A percentile compares a stretch with the other conserved stretches of the same genome.
phyloP scores from a whole-genome alignment of 2,329 filamentous ascomycete genomes.

The Arthrobotrys musiformis region DNA sequence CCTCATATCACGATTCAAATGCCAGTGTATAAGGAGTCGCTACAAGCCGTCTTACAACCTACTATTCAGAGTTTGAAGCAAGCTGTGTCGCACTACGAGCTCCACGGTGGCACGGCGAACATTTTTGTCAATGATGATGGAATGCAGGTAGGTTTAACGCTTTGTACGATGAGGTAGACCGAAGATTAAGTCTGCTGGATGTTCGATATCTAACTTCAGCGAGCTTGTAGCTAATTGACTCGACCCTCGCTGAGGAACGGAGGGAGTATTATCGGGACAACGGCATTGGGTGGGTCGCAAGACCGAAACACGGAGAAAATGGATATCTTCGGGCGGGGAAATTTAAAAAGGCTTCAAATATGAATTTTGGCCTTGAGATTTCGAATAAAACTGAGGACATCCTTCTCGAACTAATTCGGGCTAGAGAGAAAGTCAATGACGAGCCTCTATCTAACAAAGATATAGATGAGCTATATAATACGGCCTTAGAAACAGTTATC shows the following conservation, averaged over 20 bases:
- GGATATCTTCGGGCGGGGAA: slow-evolving; percentile 71
- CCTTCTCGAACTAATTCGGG: slow-evolving; percentile 6
- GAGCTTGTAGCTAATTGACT: neutral
- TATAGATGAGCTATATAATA: slow-evolving; percentile 66
- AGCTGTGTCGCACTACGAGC: slow-evolving; percentile 70
- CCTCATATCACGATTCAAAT: slow-evolving; percentile 66
- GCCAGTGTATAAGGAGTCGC: slow-evolving; percentile 67
- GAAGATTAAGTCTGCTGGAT: neutral
- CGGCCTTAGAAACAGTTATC: slow-evolving; percentile 66
- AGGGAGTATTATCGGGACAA: slow-evolving; percentile 18
- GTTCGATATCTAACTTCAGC: neutral
- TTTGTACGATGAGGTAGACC: no score
- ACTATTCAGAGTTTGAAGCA: slow-evolving; percentile 69
- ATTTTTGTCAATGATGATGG: slow-evolving; percentile 77
- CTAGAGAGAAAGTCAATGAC: neutral
- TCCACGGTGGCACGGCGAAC: slow-evolving; percentile 73
- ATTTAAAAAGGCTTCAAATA: slow-evolving; percentile 80
- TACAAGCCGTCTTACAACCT: slow-evolving; percentile 67
- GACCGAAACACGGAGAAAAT: slow-evolving; percentile 66
- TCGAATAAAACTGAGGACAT: slow-evolving; percentile 73
- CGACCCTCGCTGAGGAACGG: slow-evolving; percentile 60
- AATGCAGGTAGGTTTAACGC: slow-evolving; percentile 70
- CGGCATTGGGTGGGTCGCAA: slow-evolving; percentile 54
- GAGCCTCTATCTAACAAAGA: slow-evolving; percentile 10
- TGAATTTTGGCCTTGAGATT: slow-evolving; percentile 76